Percentiles rank a stretch among this genome's conserved stretches.
These are phyloP conservation scores for Sporisorium scitamineum DNA, from an alignment of 1,284 basidiomycete genomes.

Conservation along the genomic window DNA sequence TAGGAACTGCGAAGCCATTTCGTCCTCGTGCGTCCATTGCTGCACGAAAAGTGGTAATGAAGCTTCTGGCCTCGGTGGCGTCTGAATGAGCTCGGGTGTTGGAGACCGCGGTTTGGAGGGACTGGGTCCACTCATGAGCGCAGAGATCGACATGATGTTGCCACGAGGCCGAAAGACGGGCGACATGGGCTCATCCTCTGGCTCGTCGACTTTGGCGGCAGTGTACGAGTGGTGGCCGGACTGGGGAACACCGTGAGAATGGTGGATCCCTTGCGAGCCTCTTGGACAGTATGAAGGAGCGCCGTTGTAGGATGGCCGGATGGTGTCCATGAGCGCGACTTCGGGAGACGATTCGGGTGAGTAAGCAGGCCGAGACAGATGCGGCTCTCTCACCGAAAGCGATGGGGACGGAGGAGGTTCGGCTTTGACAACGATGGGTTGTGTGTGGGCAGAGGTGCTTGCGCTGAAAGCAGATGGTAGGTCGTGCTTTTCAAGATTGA, in stretches of 20 bases:
- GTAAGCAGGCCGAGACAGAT: conserved; percentile 7
- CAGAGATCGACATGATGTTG: conserved; percentile 55
- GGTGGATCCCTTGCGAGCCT: conserved; percentile 6
- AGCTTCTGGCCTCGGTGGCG: conserved; percentile 7
- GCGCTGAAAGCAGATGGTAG: neutral
- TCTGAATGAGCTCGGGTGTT: conserved; percentile 21
- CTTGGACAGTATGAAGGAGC: neutral
- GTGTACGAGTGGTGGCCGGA: conserved; percentile 9
- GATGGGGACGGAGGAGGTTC: conserved; percentile 32
- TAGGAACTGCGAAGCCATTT: conserved; percentile 40
- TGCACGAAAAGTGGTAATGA: conserved; percentile 14
- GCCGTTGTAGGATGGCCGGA: conserved; percentile 9
- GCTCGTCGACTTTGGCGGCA: conserved; percentile 10
- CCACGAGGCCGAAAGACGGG: conserved; percentile 31
- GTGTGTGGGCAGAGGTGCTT: neutral
- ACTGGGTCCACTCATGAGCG: conserved; percentile 41
- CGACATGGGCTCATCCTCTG: conserved; percentile 33
- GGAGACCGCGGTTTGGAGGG: conserved; percentile 17
- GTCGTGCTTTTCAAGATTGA: neutral
- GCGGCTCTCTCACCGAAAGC: conserved; percentile 7
- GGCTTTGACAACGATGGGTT: conserved; percentile 19
- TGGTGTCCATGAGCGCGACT: conserved; percentile 33
- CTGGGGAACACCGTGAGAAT: neutral
- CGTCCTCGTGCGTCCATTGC: conserved; percentile 44
- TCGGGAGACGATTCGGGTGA: conserved; percentile 50